Evolutionary conservation across 2,329 filamentous ascomycete species (phyloP).

Genomic region (Phaeosphaeriaceae sp.): DNA sequence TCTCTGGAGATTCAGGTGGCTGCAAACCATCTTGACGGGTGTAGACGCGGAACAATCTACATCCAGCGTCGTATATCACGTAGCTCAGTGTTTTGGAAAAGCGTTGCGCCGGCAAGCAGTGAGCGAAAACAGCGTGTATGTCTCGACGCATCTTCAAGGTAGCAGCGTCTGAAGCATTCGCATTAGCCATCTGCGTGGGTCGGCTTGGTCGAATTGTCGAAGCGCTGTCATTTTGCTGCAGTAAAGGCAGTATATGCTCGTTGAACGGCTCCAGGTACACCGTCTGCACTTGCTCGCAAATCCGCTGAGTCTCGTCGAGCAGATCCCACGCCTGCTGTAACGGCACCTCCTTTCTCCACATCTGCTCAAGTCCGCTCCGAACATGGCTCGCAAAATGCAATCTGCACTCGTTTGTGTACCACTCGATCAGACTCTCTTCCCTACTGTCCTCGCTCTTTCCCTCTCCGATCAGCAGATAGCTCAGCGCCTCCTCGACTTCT

Average conservation of each 20-base stretch:
- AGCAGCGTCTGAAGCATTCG: conserved; percentile 25
- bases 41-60: conserved; percentile 52
- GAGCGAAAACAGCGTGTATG: conserved; percentile 69
- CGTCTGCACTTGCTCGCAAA: conserved; percentile 46
- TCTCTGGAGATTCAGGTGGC: conserved; percentile 20
- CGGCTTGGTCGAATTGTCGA: conserved; percentile 43
- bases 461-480: conserved; percentile 44
- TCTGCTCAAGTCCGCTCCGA: conserved; percentile 31
- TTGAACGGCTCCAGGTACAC: conserved; percentile 47
- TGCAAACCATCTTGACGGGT: conserved; percentile 34
- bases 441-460: conserved; percentile 35
- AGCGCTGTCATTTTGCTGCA: conserved; percentile 31
- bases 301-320: conserved; percentile 45
- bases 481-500: conserved; percentile 47
- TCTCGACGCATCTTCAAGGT: conserved; percentile 64
- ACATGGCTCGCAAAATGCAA: conserved; percentile 50
- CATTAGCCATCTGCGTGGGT: conserved; percentile 43
- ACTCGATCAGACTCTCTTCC: conserved; percentile 48
- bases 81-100: conserved; percentile 62
- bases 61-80: conserved; percentile 63
- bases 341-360: conserved; percentile 40
- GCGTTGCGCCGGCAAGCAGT: conserved; percentile 62
- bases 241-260: conserved; percentile 42
- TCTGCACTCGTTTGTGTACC: conserved; percentile 55
- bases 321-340: conserved; percentile 36